Percentiles rank a stretch among this genome's conserved stretches.
These are phyloP conservation scores for Trichoderma gracile DNA, from an alignment of 2,329 filamentous ascomycete genomes.

Conservation along the genomic window DNA sequence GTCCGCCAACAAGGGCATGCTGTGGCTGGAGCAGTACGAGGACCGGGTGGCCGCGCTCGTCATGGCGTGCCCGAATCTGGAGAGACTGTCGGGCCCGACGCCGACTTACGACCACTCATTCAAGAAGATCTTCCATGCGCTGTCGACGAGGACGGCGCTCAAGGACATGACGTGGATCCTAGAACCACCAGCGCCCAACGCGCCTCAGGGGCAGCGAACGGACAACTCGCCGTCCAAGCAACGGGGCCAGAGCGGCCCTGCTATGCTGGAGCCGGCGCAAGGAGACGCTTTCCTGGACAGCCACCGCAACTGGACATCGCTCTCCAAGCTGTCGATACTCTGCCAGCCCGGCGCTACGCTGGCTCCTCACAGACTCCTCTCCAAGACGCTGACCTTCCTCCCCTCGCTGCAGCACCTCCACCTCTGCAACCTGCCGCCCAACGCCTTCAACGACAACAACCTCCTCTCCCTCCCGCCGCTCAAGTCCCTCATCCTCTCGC, in stretches of 20 bases:
- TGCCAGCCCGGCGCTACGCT: conserved; percentile 58
- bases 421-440: conserved; percentile 56
- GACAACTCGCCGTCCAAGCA: conserved; percentile 11
- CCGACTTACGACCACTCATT: conserved; percentile 58
- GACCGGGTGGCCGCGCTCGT: conserved; percentile 60
- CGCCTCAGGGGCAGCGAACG: conserved; percentile 35
- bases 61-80: conserved; percentile 66
- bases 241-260: conserved; percentile 33
- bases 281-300: conserved; percentile 50
- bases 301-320: conserved; percentile 57
- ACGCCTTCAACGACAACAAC: conserved; percentile 58
- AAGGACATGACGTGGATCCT: conserved; percentile 62
- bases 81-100: conserved; percentile 57
- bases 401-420: conserved; percentile 60
- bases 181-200: conserved; percentile 39
- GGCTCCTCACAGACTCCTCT: conserved; percentile 54
- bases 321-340: conserved; percentile 60
- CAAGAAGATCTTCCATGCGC: conserved; percentile 57
- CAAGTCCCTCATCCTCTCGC: conserved; percentile 55
- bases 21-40: conserved; percentile 53
- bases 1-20: conserved; percentile 32
- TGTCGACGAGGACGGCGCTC: conserved; percentile 58
- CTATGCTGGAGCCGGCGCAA: conserved; percentile 36
- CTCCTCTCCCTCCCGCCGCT: conserved; percentile 58
- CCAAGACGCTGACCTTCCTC: conserved; percentile 51